These are phyloP conservation scores for Eremochloa ophiuroides DNA, from an alignment of 176 grass and related monocot genomes.

Conservation along the genomic window DNA sequence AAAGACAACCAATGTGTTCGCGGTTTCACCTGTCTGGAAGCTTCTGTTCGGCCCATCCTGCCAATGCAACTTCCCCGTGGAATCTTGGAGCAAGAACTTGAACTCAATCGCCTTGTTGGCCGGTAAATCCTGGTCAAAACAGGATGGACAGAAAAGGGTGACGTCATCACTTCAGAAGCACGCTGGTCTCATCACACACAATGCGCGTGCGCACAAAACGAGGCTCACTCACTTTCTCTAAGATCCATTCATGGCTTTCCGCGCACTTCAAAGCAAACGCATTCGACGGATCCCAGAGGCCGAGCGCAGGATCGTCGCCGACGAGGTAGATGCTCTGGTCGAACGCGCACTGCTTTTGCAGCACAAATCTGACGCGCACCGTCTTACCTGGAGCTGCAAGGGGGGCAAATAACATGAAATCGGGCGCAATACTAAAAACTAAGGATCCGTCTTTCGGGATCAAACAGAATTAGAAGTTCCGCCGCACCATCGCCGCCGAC, in stretches of 20 bases:
- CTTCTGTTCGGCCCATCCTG: constrained; percentile 66
- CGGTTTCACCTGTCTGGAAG: constrained; percentile 35
- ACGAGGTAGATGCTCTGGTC: constrained; percentile 51
- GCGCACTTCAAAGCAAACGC: constrained; percentile 51
- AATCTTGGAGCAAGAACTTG: constrained; percentile 66
- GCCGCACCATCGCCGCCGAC: neutral
- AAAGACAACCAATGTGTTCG: constrained; percentile 44
- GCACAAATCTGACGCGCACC: constrained; percentile 39
- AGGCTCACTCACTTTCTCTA: constrained; percentile 51
- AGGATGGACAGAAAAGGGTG: neutral
- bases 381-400: constrained; percentile 9
- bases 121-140: constrained; percentile 55
- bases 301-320: constrained; percentile 40
- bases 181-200: neutral
- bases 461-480: neutral
- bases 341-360: constrained; percentile 32
- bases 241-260: constrained; percentile 47
- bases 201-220: neutral
- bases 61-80: constrained; percentile 48
- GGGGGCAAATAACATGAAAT: neutral
- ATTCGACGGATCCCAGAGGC: constrained; percentile 51
- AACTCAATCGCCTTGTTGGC: constrained; percentile 50
- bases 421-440: neutral
- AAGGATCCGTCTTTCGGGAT: neutral
- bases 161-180: neutral